Evolutionary conservation across 1,284 basidiomycete genomes (phyloP).

Genomic region (Trametes polyzona): DNA sequence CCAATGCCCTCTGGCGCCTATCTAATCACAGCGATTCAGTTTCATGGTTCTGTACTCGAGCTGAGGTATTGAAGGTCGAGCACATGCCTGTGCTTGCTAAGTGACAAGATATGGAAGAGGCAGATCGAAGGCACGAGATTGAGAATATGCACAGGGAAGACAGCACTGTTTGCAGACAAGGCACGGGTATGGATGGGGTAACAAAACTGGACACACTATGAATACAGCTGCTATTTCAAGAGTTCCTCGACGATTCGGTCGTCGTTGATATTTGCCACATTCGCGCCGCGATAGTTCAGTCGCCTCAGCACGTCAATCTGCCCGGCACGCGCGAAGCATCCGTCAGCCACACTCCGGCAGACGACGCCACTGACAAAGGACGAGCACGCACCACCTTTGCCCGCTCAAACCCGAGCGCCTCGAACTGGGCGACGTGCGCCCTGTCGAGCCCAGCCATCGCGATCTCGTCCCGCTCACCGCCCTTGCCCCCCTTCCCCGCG

Average conservation of each 20-base stretch:
- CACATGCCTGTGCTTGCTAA: no score
- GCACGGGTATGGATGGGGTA: background rate
- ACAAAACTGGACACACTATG: conserved; percentile 7
- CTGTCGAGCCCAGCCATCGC: conserved; percentile 77
- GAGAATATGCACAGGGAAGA: background rate
- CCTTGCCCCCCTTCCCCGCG: conserved; percentile 29
- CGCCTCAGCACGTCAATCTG: conserved; percentile 87
- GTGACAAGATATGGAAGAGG: no score
- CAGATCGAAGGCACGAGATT: background rate
- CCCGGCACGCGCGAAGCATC: background rate
- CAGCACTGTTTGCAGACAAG: background rate
- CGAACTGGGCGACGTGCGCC: conserved; percentile 77
- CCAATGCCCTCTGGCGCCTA: background rate
- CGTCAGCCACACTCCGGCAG: background rate
- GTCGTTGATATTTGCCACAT: conserved; percentile 61
- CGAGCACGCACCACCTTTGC: conserved; percentile 70
- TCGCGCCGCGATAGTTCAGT: conserved; percentile 89
- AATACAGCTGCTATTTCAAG: conserved; percentile 41
- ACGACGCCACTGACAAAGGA: background rate
- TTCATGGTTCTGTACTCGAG: no score
- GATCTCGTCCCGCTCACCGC: conserved; percentile 53
- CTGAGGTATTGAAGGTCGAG: no score
- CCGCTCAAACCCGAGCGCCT: conserved; percentile 73
- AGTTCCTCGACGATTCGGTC: conserved; percentile 64
- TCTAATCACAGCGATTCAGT: no score